Percentiles rank a stretch among this genome's conserved stretches.
phyloP scores from a whole-genome alignment of 352 stramenopile genomes.

The Phytophthora syringae region DNA sequence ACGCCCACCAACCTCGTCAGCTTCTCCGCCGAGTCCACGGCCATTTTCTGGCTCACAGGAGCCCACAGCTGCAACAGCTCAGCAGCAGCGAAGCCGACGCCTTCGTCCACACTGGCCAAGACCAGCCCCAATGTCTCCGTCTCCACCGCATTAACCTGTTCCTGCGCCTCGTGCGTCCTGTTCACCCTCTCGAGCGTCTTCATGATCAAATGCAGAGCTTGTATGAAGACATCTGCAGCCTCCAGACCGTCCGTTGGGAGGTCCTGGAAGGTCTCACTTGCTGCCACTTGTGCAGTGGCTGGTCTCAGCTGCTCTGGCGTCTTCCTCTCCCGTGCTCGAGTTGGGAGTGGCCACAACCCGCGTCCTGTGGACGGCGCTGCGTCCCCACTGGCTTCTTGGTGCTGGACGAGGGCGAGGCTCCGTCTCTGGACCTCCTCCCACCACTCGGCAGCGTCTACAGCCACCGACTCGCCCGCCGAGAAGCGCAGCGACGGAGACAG shows the following conservation, averaged over 20 bases:
- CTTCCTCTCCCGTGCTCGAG: constrained; percentile 13
- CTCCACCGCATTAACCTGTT: constrained; percentile 7
- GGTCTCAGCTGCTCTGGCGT: background rate
- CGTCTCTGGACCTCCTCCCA: constrained; percentile 50
- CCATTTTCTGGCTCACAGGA: constrained; percentile 21
- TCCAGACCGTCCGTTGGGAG: constrained; percentile 9
- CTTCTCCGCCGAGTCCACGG: constrained; percentile 11
- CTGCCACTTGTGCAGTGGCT: background rate
- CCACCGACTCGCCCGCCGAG: constrained; percentile 28
- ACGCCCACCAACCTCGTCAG: constrained; percentile 30
- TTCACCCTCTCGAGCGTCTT: constrained; percentile 26
- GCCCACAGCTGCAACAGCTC: constrained; percentile 44
- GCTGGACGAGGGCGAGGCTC: constrained; percentile 27
- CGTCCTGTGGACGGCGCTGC: background rate
- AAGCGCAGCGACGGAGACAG: constrained; percentile 49
- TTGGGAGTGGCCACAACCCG: constrained; percentile 22
- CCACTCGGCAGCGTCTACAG: constrained; percentile 47
- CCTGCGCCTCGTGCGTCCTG: constrained; percentile 2
- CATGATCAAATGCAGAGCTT: constrained; percentile 33
- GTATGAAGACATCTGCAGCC: constrained; percentile 17
- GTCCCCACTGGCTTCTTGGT: constrained; percentile 1
- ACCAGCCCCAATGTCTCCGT: constrained; percentile 1
- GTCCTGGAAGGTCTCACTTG: constrained; percentile 27
- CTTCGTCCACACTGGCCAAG: constrained; percentile 32
- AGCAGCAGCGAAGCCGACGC: constrained; percentile 34